Evolutionary conservation across 306 rosid genomes (phyloP).

Genomic region (Castanea sativa): DNA sequence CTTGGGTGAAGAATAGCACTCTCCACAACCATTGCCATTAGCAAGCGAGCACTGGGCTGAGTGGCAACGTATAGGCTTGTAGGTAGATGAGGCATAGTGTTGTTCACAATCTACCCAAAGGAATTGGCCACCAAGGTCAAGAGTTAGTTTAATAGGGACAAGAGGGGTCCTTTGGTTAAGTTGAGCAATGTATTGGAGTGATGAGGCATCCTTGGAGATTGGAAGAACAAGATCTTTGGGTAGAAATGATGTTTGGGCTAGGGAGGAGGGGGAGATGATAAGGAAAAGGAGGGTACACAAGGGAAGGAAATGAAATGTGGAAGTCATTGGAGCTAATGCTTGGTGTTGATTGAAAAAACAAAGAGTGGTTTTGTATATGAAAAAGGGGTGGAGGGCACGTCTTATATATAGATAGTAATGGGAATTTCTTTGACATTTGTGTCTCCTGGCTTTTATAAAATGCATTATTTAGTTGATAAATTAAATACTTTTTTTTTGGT

Average conservation of each 20-base stretch:
- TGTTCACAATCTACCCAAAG: slow-evolving; percentile 57
- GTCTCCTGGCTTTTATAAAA: too few species aligned
- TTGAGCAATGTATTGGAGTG: slow-evolving; percentile 46
- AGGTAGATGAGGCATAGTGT: slow-evolving; percentile 44
- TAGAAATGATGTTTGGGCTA: slow-evolving; percentile 31
- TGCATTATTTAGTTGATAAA: too few species aligned
- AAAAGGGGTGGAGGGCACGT: too few species aligned
- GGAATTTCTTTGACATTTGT: too few species aligned
- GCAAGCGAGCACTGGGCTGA: slow-evolving; percentile 51
- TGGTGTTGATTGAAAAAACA: too few species aligned
- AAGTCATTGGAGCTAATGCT: too few species aligned
- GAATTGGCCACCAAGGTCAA: slow-evolving; percentile 58
- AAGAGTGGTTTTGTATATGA: too few species aligned
- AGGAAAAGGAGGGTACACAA: too few species aligned
- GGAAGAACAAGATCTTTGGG: slow-evolving; percentile 62
- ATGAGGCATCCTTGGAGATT: slow-evolving; percentile 36
- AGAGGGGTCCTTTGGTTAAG: slow-evolving; percentile 61
- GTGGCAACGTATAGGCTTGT: slow-evolving; percentile 40
- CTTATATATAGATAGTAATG: too few species aligned
- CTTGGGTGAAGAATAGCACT: slow-evolving; percentile 12
- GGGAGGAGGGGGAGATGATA: too few species aligned
- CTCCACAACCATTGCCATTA: neutral
- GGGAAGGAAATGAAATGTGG: too few species aligned
- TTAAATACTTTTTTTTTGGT: too few species aligned
- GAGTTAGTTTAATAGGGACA: slow-evolving; percentile 48